Percentiles rank a stretch among this genome's conserved stretches.
Conservation (phyloP, 208 protist species). For the Acanthamoeba divionensis region DNA sequence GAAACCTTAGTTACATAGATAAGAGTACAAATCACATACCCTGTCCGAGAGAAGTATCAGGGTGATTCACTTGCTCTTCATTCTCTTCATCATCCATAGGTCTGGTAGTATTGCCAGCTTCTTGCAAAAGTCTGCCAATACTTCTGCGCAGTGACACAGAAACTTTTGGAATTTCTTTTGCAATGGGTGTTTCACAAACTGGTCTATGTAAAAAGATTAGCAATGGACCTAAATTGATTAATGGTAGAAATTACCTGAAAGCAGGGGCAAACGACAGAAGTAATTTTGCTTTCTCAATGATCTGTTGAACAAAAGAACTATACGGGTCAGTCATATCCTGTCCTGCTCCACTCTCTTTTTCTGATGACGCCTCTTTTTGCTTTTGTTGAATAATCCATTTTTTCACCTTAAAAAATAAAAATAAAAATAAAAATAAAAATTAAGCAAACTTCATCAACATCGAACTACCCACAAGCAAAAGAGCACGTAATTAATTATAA, state of each 20-base stretch:
- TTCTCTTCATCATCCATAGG: not conserved
- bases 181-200: too few species aligned
- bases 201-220: not conserved
- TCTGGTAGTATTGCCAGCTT: not conserved
- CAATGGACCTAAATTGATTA: not conserved
- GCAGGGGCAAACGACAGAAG: not conserved
- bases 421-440: too few species aligned
- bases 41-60: not conserved
- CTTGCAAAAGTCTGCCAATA: not conserved
- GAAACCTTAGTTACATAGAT: too few species aligned
- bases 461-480: too few species aligned
- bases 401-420: not conserved
- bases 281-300: not conserved
- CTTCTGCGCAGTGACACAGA: not conserved
- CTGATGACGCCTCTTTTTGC: not conserved
- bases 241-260: not conserved
- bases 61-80: not conserved
- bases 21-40: too few species aligned
- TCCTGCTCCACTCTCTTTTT: not conserved
- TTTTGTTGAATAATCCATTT: conserved; percentile 19
- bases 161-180: not conserved
- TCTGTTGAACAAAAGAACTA: not conserved
- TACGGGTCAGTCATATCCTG: not conserved
- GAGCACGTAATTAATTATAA: not conserved
- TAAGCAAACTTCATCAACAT: too few species aligned